Evolutionary conservation across 176 grass and related monocot species (phyloP).

Genomic region (Panicum miliaceum): DNA sequence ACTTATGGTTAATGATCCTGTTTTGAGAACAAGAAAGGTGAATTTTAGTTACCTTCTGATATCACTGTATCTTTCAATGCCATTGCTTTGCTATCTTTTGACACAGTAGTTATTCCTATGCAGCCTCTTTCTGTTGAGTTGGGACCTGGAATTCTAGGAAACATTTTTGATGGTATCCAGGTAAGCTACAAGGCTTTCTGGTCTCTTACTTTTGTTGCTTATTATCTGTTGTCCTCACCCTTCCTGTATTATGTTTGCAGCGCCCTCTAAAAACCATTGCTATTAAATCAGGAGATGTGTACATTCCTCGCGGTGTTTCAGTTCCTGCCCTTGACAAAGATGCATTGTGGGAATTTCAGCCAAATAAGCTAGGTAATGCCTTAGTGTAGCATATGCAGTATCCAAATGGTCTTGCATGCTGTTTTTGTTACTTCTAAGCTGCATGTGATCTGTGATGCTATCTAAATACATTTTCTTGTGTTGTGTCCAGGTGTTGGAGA

Average conservation of each 20-base stretch:
- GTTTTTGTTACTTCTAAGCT: conserved; percentile 21
- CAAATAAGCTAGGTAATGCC: conserved; percentile 60
- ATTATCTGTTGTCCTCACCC: not conserved
- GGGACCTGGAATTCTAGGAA: conserved; percentile 92
- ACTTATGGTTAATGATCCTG: conserved; percentile 69
- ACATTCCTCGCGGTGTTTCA: conserved; percentile 93
- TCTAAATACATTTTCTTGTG: conserved; percentile 38
- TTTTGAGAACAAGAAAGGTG: conserved; percentile 72
- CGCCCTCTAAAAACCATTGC: conserved; percentile 89
- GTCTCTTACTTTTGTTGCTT: not conserved
- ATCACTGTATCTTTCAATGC: not conserved
- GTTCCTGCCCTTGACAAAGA: conserved; percentile 97
- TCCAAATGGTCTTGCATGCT: not conserved
- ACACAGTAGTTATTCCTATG: conserved; percentile 24
- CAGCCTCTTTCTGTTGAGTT: conserved; percentile 93
- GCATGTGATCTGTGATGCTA: not conserved
- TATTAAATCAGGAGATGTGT: conserved; percentile 86
- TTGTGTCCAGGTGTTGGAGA: conserved; percentile 65
- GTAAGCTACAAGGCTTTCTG: conserved; percentile 17
- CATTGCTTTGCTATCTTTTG: conserved; percentile 16
- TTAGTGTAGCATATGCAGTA: conserved; percentile 1
- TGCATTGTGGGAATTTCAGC: conserved; percentile 73
- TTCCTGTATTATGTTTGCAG: conserved; percentile 42
- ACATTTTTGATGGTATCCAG: conserved; percentile 98
- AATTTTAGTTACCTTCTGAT: not conserved